Evolutionary conservation across 2,329 filamentous ascomycete genomes (phyloP).

Genomic region (Leptographium galeiforme): DNA sequence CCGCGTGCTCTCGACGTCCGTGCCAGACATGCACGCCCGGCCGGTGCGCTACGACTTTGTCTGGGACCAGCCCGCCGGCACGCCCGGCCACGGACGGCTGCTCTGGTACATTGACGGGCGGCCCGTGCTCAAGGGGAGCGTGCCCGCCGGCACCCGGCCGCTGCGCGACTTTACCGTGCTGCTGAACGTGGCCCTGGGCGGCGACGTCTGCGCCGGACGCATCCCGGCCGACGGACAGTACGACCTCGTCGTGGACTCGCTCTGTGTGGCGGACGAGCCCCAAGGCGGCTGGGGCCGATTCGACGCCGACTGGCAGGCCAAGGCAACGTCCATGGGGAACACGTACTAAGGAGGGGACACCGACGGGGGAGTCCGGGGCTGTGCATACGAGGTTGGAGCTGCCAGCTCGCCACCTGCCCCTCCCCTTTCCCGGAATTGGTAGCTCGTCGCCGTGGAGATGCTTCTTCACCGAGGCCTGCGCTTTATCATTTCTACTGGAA

Average conservation of each 20-base stretch:
- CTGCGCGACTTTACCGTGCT: constrained; percentile 4
- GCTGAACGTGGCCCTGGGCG: constrained; percentile 7
- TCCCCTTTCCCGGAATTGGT: too few relatives aligned
- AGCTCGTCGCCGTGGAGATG: too few relatives aligned
- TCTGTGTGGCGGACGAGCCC: constrained; percentile 3
- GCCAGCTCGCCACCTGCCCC: too few relatives aligned
- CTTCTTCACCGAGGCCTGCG: too few relatives aligned
- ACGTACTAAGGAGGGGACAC: not conserved
- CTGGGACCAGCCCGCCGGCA: constrained; percentile 3
- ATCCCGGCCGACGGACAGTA: constrained; percentile 1
- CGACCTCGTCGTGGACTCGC: constrained; percentile 3
- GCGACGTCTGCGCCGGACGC: constrained; percentile 5
- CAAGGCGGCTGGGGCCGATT: constrained; percentile 4
- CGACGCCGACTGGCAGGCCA: not conserved
- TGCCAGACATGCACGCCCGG: constrained; percentile 5
- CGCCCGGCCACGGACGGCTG: not conserved
- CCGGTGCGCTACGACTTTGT: constrained; percentile 6
- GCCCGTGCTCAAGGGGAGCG: not conserved
- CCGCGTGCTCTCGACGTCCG: not conserved
- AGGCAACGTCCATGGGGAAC: not conserved
- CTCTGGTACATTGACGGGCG: constrained; percentile 6
- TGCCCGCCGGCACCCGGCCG: constrained; percentile 2
- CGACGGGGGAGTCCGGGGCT: too few relatives aligned
- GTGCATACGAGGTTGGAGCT: too few relatives aligned
- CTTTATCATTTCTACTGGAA: too few relatives aligned